A percentile compares a stretch with the other conserved stretches of the same genome.
Evolutionary conservation across 306 rosid genomes (phyloP).

Genomic region (Acmispon strigosus): DNA sequence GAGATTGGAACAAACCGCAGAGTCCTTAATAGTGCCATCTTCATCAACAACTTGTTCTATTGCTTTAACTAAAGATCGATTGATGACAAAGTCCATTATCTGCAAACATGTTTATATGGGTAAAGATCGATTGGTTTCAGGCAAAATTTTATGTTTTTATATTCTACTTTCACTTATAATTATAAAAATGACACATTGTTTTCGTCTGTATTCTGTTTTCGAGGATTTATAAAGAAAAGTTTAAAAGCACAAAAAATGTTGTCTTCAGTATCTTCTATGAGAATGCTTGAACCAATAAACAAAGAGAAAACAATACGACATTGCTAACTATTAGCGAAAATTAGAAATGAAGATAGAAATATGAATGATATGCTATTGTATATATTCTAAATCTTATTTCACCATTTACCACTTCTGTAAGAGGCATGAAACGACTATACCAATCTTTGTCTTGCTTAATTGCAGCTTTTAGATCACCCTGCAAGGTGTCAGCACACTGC

Average conservation of each 20-base stretch:
- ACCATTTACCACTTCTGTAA: slow-evolving; percentile 67
- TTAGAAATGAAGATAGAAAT: not conserved
- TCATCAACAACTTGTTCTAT: slow-evolving; percentile 75
- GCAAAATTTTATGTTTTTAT: not conserved
- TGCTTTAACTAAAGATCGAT: slow-evolving; percentile 58
- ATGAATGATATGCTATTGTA: not conserved
- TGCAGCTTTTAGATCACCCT: slow-evolving; percentile 55
- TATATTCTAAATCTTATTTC: slow-evolving; percentile 8
- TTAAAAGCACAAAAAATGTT: not conserved
- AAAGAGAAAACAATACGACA: not conserved
- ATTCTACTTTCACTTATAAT: not conserved
- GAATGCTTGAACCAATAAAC: not conserved
- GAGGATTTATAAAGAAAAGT: not conserved
- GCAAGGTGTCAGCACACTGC: slow-evolving; percentile 60
- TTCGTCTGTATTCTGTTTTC: not conserved
- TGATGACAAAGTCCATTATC: slow-evolving; percentile 62
- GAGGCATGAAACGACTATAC: slow-evolving; percentile 79
- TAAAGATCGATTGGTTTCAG: not conserved
- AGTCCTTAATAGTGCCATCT: slow-evolving; percentile 82
- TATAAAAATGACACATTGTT: not conserved
- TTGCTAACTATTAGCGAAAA: not conserved
- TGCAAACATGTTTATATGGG: slow-evolving; percentile 30
- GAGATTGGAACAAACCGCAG: slow-evolving; percentile 70
- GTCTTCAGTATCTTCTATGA: not conserved
- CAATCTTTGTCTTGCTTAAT: slow-evolving; percentile 71